phyloP scores from a whole-genome alignment of 2,329 filamentous ascomycete genomes.

The Fusarium mangiferae region DNA sequence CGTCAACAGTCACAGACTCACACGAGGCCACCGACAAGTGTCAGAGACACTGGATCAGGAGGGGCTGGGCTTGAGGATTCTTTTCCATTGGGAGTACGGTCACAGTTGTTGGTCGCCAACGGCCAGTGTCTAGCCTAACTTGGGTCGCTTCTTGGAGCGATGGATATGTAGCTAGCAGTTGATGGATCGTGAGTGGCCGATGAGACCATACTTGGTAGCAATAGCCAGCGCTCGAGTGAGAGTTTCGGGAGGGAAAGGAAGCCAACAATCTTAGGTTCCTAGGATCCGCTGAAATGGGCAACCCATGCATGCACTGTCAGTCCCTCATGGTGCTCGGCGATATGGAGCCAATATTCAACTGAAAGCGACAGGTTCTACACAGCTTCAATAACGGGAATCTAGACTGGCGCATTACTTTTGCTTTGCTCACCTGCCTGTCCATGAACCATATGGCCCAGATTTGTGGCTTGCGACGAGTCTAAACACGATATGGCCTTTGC shows the following conservation, averaged over 20 bases:
- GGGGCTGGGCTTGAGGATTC: constrained; percentile 35
- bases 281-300: constrained; percentile 36
- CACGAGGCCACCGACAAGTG: constrained; percentile 34
- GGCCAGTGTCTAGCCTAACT: constrained; percentile 43
- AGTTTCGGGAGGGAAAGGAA: constrained; percentile 39
- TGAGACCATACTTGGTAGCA: constrained; percentile 6
- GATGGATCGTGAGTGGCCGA: constrained; percentile 41
- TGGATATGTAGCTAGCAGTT: constrained; percentile 40
- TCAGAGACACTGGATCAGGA: constrained; percentile 25
- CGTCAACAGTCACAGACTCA: constrained; percentile 32
- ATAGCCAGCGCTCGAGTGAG: constrained; percentile 21
- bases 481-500: constrained; percentile 17
- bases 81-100: constrained; percentile 27
- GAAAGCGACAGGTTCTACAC: background rate
- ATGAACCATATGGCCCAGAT: constrained; percentile 14
- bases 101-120: constrained; percentile 40
- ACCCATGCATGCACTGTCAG: constrained; percentile 18
- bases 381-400: background rate
- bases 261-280: constrained; percentile 8
- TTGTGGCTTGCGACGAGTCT: constrained; percentile 30
- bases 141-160: constrained; percentile 35
- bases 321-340: constrained; percentile 13
- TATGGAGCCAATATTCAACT: constrained; percentile 23
- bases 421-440: constrained; percentile 9
- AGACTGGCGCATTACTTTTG: constrained; percentile 25